Evolutionary conservation across 2,329 filamentous ascomycete species (phyloP).

Genomic region (Diaporthe humulicola): DNA sequence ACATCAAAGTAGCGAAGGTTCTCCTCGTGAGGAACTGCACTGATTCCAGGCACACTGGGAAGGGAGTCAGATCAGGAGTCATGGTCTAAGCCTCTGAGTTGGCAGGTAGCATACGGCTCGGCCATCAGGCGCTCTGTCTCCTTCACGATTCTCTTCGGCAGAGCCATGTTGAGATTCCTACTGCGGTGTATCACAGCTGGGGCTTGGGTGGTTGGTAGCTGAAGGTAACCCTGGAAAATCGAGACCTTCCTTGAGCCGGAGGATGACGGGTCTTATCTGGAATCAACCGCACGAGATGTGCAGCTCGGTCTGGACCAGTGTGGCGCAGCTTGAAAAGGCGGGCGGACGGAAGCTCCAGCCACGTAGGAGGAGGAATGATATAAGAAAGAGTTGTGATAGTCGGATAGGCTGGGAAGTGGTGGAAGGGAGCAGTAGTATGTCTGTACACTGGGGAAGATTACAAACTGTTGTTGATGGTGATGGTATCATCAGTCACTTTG

Average conservation of each 20-base stretch:
- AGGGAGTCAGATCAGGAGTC: constrained; percentile 15
- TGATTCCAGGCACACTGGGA: constrained; percentile 91
- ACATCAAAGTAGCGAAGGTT: constrained; percentile 99
- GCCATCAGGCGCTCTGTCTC: constrained; percentile 98
- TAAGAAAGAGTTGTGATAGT: neutral
- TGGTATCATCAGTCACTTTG: constrained; percentile 23
- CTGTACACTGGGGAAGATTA: neutral
- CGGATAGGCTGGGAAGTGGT: neutral
- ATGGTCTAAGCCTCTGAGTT: constrained; percentile 14
- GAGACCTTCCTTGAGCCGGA: neutral
- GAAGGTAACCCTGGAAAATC: neutral
- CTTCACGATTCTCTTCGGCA: constrained; percentile 98
- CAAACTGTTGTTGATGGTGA: neutral
- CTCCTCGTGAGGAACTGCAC: constrained; percentile 94
- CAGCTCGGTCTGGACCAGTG: neutral
- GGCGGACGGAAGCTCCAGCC: neutral
- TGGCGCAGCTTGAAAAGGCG: constrained; percentile 6
- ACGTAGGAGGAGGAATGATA: neutral
- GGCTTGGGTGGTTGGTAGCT: neutral
- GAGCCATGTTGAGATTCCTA: constrained; percentile 66
- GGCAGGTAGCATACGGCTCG: constrained; percentile 79
- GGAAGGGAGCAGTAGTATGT: neutral
- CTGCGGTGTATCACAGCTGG: neutral
- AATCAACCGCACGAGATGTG: neutral
- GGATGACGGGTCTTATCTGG: neutral